A percentile compares a stretch with the other conserved stretches of the same genome.
These are phyloP conservation scores for Magnusiomyces magnusii DNA, from an alignment of 1,139 yeast genomes.

Conservation along the genomic window DNA sequence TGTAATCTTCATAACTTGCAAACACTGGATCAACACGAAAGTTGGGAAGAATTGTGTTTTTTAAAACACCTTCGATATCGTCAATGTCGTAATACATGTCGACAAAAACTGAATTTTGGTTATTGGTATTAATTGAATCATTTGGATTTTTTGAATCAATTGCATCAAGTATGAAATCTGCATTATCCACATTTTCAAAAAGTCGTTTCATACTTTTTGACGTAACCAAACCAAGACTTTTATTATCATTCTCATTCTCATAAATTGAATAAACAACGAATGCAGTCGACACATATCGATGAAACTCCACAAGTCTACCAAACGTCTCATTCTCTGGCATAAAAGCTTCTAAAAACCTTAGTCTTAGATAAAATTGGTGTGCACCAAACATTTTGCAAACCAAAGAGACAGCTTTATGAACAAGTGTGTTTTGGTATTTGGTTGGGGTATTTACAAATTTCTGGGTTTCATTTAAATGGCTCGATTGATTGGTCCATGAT, in stretches of 20 bases:
- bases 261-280: neutral
- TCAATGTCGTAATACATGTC: neutral
- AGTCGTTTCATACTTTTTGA: neutral
- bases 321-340: neutral
- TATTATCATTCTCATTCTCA: neutral
- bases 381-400: neutral
- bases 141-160: neutral
- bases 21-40: neutral
- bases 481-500: neutral
- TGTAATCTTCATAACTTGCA: neutral
- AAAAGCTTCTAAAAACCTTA: slow-evolving; percentile 2
- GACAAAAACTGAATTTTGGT: neutral
- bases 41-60: neutral
- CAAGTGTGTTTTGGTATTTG: neutral
- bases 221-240: neutral
- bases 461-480: no score
- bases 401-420: neutral
- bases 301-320: neutral
- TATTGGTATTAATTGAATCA: no score
- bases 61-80: neutral
- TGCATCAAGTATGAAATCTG: neutral
- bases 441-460: neutral
- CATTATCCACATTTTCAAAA: neutral
- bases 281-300: slow-evolving; percentile 1
- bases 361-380: neutral